Evolutionary conservation across 2,329 filamentous ascomycete species (phyloP).

Genomic region (Aureobasidium subglaciale): DNA sequence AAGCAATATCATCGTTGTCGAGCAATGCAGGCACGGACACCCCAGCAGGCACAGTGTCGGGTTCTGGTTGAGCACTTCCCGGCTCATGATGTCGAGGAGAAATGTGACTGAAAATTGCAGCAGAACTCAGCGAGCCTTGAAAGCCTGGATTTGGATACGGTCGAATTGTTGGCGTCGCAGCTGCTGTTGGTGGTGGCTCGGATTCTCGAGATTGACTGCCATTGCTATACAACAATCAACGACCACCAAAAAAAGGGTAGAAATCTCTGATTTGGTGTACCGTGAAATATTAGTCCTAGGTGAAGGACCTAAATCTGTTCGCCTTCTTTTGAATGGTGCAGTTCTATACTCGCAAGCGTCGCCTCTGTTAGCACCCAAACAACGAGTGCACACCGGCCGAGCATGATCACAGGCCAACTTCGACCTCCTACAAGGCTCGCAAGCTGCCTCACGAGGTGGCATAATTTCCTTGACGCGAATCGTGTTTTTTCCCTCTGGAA

Average conservation of each 20-base stretch:
- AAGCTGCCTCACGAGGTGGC: constrained; percentile 20
- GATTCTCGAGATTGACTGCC: constrained; percentile 11
- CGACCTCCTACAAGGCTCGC: constrained; percentile 25
- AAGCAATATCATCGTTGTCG: constrained; percentile 20
- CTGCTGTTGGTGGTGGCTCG: constrained; percentile 11
- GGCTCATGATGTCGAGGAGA: constrained; percentile 9
- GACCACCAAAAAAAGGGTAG: neutral
- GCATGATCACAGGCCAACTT: constrained; percentile 27
- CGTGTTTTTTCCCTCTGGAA: neutral
- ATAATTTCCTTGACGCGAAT: neutral
- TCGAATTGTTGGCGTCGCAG: constrained; percentile 14
- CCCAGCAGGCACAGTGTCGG: neutral
- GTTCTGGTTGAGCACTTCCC: constrained; percentile 16
- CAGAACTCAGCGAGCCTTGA: constrained; percentile 27
- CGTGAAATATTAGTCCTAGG: neutral
- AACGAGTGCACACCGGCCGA: constrained; percentile 24
- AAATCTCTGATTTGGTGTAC: neutral
- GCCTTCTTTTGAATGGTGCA: constrained; percentile 25
- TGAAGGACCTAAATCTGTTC: constrained; percentile 7
- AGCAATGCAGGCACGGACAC: neutral
- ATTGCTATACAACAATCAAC: neutral
- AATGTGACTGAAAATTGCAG: constrained; percentile 28
- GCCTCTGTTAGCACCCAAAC: constrained; percentile 19
- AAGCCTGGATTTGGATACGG: constrained; percentile 31
- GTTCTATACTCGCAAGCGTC: constrained; percentile 23